A percentile compares a stretch with the other conserved stretches of the same genome.
Evolutionary conservation across 2,329 filamentous ascomycete species (phyloP).

Genomic region (Ascochyta koolunga): DNA sequence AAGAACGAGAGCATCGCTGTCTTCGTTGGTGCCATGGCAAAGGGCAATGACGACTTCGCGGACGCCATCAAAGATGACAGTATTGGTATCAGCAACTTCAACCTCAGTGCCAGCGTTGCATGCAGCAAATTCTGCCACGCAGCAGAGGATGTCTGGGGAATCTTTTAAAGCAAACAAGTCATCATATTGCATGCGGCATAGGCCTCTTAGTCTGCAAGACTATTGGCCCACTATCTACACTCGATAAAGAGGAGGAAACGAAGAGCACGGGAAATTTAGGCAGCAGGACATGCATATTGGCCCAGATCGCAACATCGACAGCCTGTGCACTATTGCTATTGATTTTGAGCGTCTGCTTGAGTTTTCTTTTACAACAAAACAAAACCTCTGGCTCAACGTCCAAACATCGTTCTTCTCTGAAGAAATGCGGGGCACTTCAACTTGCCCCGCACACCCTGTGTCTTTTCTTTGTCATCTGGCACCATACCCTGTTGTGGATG

Average conservation of each 20-base stretch:
- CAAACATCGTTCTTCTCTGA: slow-evolving; percentile 61
- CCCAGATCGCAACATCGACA: slow-evolving; percentile 76
- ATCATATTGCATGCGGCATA: slow-evolving; percentile 35
- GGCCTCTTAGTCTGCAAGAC: slow-evolving; percentile 33
- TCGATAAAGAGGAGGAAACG: slow-evolving; percentile 23
- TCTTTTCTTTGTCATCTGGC: slow-evolving; percentile 27
- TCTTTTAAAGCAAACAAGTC: slow-evolving; percentile 66
- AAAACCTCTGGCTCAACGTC: slow-evolving; percentile 74
- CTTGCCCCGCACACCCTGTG: slow-evolving; percentile 56
- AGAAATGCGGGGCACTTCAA: slow-evolving; percentile 66
- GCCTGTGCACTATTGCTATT: slow-evolving; percentile 53
- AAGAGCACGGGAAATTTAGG: slow-evolving; percentile 36
- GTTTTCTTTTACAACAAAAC: slow-evolving; percentile 85
- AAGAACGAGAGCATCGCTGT: slow-evolving; percentile 94
- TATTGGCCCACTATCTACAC: slow-evolving; percentile 29
- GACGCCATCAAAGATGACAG: slow-evolving; percentile 95
- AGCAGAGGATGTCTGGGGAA: slow-evolving; percentile 93
- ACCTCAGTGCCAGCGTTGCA: slow-evolving; percentile 93
- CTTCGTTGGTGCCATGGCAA: slow-evolving; percentile 98
- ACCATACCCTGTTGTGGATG: slow-evolving; percentile 17
- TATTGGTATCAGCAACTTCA: slow-evolving; percentile 98
- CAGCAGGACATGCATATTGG: slow-evolving; percentile 42
- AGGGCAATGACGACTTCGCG: slow-evolving; percentile 93
- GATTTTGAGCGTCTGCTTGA: slow-evolving; percentile 70
- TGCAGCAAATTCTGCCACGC: slow-evolving; percentile 99